Conservation (phyloP, 176 grass and related monocot species). For the Avena eriantha region DNA sequence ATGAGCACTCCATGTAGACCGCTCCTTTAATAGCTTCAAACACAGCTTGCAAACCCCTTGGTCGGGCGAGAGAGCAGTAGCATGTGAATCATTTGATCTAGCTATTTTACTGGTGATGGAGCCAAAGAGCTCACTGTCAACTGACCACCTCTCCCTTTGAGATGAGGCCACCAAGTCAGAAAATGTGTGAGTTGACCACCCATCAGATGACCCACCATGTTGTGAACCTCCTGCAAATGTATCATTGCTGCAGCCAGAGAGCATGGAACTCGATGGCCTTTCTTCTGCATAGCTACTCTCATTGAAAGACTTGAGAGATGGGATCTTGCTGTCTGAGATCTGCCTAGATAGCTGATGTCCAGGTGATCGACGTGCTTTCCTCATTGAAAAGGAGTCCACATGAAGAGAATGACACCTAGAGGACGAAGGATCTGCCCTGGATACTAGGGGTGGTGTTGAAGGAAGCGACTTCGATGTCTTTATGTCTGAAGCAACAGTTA, state of each 20-base stretch:
- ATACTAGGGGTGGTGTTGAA: slow-evolving; percentile 44
- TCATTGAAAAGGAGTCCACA: slow-evolving; percentile 54
- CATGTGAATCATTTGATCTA: slow-evolving; percentile 41
- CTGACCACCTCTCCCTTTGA: slow-evolving; percentile 62
- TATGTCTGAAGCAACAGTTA: slow-evolving; percentile 44
- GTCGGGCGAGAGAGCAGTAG: slow-evolving; percentile 43
- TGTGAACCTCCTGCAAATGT: slow-evolving; percentile 24
- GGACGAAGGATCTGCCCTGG: slow-evolving; percentile 36
- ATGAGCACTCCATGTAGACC: slow-evolving; percentile 60
- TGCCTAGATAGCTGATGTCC: slow-evolving; percentile 59
- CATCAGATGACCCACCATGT: slow-evolving; percentile 59
- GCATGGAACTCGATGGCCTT: slow-evolving; percentile 40
- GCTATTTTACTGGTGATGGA: slow-evolving; percentile 37
- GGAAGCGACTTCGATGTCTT: slow-evolving; percentile 54
- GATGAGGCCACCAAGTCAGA: slow-evolving; percentile 66
- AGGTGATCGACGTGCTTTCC: slow-evolving; percentile 53
- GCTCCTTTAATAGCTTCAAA: slow-evolving; percentile 60
- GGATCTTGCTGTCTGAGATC: slow-evolving; percentile 55
- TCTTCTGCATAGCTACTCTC: slow-evolving; percentile 34
- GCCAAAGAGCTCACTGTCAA: slow-evolving; percentile 62
- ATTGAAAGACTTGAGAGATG: slow-evolving; percentile 62
- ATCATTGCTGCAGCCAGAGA: slow-evolving; percentile 36
- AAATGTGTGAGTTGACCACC: slow-evolving; percentile 69
- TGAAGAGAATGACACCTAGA: slow-evolving; percentile 37
- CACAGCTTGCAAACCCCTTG: slow-evolving; percentile 61